A percentile compares a stretch with the other conserved stretches of the same genome.
These are phyloP conservation scores for Papiliotrema laurentii DNA, from an alignment of 1,284 basidiomycete species.

Conservation along the genomic window DNA sequence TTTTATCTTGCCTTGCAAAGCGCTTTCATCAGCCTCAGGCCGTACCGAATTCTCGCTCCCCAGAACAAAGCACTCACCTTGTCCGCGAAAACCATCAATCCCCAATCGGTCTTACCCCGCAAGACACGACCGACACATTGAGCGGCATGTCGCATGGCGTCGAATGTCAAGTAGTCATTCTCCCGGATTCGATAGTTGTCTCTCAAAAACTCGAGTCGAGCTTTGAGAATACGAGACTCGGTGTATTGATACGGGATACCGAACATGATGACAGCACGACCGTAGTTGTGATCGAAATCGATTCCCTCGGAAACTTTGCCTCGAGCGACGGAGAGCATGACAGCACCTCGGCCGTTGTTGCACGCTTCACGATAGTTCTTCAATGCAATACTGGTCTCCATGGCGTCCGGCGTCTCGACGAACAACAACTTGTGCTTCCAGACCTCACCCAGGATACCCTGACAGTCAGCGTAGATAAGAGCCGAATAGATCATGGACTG, in stretches of 20 bases:
- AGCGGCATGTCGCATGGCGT: slow-evolving; percentile 98
- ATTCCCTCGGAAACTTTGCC: slow-evolving; percentile 99
- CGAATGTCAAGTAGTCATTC: slow-evolving; percentile 97
- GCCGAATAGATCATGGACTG: slow-evolving; percentile 65
- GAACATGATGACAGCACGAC: slow-evolving; percentile 99
- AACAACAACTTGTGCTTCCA: slow-evolving; percentile 99
- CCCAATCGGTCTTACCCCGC: slow-evolving; percentile 99
- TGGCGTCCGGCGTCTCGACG: slow-evolving; percentile 98
- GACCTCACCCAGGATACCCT: slow-evolving; percentile 98
- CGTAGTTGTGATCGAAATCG: slow-evolving; percentile 99
- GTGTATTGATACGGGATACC: slow-evolving; percentile 99
- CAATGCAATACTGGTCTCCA: slow-evolving; percentile 95
- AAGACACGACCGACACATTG: slow-evolving; percentile 98
- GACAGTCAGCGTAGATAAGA: slow-evolving; percentile 7
- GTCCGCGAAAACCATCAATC: slow-evolving; percentile 98
- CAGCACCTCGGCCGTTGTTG: slow-evolving; percentile 96
- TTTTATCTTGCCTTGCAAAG: slow-evolving; percentile 93
- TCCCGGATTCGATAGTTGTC: slow-evolving; percentile 97
- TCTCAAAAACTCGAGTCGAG: slow-evolving; percentile 93
- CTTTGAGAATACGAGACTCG: slow-evolving; percentile 95
- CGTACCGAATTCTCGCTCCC: no score
- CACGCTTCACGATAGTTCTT: slow-evolving; percentile 98
- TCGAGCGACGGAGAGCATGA: slow-evolving; percentile 92
- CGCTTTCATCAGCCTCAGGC: slow-evolving; percentile 57
- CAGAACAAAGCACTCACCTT: slow-evolving; percentile 58